phyloP scores from a whole-genome alignment of 2,329 filamentous ascomycete species.

The Cryoendolithus antarcticus region DNA sequence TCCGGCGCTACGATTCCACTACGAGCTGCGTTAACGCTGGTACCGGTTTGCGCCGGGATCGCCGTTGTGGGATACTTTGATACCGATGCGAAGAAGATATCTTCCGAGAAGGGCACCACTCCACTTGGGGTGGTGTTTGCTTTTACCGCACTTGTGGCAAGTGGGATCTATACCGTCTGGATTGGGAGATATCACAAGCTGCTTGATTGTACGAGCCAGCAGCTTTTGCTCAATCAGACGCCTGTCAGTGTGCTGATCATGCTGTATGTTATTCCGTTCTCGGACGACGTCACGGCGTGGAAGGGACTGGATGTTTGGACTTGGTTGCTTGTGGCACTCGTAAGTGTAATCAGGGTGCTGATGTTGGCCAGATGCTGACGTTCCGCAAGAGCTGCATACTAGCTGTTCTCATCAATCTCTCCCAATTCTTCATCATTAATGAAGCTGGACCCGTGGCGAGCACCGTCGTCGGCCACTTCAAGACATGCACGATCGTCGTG shows the following conservation, averaged over 20 bases:
- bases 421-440: slow-evolving; percentile 24
- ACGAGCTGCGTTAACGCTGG: slow-evolving; percentile 41
- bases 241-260: slow-evolving; percentile 50
- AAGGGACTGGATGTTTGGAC: slow-evolving; percentile 31
- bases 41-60: slow-evolving; percentile 51
- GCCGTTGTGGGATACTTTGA: slow-evolving; percentile 58
- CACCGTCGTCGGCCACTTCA: slow-evolving; percentile 24
- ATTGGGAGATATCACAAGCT: slow-evolving; percentile 54
- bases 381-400: slow-evolving; percentile 46
- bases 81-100: slow-evolving; percentile 33
- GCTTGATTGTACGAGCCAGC: slow-evolving; percentile 55
- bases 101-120: slow-evolving; percentile 40
- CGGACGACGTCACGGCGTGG: slow-evolving; percentile 51
- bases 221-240: slow-evolving; percentile 57
- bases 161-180: slow-evolving; percentile 57
- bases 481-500: slow-evolving; percentile 22
- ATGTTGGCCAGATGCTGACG: slow-evolving; percentile 2
- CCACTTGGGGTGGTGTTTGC: slow-evolving; percentile 52
- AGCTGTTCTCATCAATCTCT: slow-evolving; percentile 49
- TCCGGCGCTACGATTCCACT: slow-evolving; percentile 46
- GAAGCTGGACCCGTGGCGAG: slow-evolving; percentile 22
- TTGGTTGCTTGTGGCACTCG: slow-evolving; percentile 42
- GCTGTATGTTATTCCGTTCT: slow-evolving; percentile 53
- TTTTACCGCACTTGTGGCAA: slow-evolving; percentile 51
- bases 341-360: slow-evolving; percentile 22